Conservation (phyloP, 345 rosid genomes). For the Cardamine chenopodiifolia region DNA sequence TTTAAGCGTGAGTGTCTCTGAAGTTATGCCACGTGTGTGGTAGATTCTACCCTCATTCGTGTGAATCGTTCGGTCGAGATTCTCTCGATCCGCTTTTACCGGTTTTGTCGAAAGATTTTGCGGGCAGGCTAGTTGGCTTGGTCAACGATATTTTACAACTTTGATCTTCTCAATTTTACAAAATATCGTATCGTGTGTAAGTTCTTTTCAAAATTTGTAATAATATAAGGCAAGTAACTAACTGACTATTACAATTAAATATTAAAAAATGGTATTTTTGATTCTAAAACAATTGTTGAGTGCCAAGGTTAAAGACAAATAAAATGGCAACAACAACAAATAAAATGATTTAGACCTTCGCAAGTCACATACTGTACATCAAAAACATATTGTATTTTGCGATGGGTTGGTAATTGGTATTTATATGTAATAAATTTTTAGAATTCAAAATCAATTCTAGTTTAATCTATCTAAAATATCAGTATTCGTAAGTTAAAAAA, state of each 20-base stretch:
- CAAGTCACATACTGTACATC: neutral
- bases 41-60: neutral
- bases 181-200: slow-evolving; percentile 8
- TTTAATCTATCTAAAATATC: neutral
- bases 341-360: neutral
- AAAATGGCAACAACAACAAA: neutral
- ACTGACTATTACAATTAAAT: neutral
- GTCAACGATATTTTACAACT: slow-evolving; percentile 4
- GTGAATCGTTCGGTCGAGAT: slow-evolving; percentile 22
- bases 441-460: neutral
- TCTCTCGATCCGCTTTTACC: slow-evolving; percentile 36
- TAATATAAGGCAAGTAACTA: neutral
- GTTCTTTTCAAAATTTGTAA: neutral
- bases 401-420: neutral
- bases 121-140: slow-evolving; percentile 3
- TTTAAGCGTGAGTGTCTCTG: slow-evolving; percentile 15
- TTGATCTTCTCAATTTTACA: neutral
- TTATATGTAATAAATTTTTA: neutral
- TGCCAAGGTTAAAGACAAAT: neutral
- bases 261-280: neutral
- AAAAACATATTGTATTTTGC: too few relatives aligned
- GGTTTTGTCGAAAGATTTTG: slow-evolving; percentile 31
- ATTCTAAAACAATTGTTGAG: neutral
- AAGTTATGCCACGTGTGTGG: slow-evolving; percentile 41
- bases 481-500: too few relatives aligned